phyloP scores from a whole-genome alignment of 2,329 filamentous ascomycete genomes.

The Furcasterigmium furcatum region DNA sequence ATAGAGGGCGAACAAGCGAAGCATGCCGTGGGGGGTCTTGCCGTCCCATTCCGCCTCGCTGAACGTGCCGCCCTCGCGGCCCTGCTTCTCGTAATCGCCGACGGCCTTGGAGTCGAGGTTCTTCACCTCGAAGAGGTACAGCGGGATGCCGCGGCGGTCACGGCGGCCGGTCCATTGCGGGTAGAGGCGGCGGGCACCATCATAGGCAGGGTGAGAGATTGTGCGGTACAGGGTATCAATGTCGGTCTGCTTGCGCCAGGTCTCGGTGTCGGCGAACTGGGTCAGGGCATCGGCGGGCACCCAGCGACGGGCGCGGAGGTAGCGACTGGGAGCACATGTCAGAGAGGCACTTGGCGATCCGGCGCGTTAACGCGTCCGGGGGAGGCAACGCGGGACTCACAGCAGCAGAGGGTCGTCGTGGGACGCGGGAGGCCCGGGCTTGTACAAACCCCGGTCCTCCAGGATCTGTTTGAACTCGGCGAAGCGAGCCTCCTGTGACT shows the following conservation, averaged over 20 bases:
- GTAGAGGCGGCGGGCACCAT: constrained; percentile 78
- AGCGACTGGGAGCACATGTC: constrained; percentile 56
- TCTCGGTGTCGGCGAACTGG: constrained; percentile 86
- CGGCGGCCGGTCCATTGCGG: constrained; percentile 93
- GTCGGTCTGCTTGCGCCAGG: constrained; percentile 79
- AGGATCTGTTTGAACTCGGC: constrained; percentile 68
- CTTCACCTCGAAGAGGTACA: constrained; percentile 87
- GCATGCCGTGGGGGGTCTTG: constrained; percentile 69
- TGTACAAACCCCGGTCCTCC: constrained; percentile 62
- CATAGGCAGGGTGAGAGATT: constrained; percentile 82
- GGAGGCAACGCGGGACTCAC: no score
- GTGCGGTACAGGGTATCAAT: constrained; percentile 79
- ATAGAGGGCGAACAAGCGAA: constrained; percentile 88
- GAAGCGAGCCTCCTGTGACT: constrained; percentile 61
- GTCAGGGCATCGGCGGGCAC: constrained; percentile 70
- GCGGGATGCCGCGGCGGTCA: constrained; percentile 84
- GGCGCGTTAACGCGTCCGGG: no score
- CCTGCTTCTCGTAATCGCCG: constrained; percentile 68
- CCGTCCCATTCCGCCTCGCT: constrained; percentile 62
- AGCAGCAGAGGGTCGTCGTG: constrained; percentile 74
- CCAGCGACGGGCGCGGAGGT: constrained; percentile 81
- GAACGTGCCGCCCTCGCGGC: constrained; percentile 51
- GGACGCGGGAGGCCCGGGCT: constrained; percentile 51
- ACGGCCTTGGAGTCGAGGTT: constrained; percentile 82
- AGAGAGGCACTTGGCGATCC: no score